Conservation (phyloP, 1,284 basidiomycete genomes). For the Caloboletus inedulis region DNA sequence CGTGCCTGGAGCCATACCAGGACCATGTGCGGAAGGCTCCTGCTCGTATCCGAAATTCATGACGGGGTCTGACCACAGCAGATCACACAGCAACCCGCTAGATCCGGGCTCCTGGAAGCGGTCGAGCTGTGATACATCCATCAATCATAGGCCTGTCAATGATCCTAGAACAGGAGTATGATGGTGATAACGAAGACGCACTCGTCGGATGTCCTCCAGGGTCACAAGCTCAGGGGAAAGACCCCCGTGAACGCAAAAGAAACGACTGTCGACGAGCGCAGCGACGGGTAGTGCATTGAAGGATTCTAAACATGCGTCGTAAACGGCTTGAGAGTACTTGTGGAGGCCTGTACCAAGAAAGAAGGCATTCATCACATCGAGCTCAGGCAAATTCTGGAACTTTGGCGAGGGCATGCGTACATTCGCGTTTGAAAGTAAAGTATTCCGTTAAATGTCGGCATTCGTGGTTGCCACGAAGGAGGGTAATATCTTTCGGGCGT, state of each 20-base stretch:
- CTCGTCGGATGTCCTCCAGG: conserved; percentile 77
- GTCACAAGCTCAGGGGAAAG: conserved; percentile 87
- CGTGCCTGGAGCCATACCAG: conserved; percentile 38
- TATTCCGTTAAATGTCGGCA: conserved; percentile 96
- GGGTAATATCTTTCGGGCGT: conserved; percentile 86
- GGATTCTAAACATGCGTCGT: conserved; percentile 88
- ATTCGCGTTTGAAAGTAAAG: conserved; percentile 96
- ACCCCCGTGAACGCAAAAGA: conserved; percentile 98
- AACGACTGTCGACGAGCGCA: conserved; percentile 93
- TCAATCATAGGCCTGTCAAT: conserved; percentile 1
- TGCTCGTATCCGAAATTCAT: conserved; percentile 70
- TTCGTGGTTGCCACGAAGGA: conserved; percentile 97
- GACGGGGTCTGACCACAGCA: conserved; percentile 94
- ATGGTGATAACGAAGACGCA: conserved; percentile 37
- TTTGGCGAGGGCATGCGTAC: conserved; percentile 38
- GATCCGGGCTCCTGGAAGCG: conserved; percentile 95
- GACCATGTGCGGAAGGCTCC: conserved; percentile 33
- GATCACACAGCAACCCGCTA: conserved; percentile 89
- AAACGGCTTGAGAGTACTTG: conserved; percentile 86
- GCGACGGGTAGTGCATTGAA: conserved; percentile 92
- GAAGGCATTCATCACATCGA: conserved; percentile 4
- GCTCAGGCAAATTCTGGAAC: conserved; percentile 1
- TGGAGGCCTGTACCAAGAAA: conserved; percentile 65
- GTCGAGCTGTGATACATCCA: conserved; percentile 56
- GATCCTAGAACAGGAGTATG: background rate